phyloP scores from a whole-genome alignment of 306 rosid genomes.

The Styphnolobium japonicum region DNA sequence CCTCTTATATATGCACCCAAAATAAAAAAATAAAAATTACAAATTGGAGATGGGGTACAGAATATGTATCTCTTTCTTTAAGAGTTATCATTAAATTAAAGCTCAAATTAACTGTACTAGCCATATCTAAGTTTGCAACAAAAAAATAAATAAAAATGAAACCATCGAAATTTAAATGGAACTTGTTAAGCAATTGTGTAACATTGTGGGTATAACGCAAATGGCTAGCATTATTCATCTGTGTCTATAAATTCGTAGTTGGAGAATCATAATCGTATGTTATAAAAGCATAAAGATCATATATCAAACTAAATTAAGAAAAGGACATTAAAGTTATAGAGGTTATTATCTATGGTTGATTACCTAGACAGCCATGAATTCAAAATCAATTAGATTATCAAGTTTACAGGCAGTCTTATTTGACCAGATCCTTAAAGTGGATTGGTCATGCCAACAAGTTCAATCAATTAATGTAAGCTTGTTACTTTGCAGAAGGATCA shows the following conservation, averaged over 20 bases:
- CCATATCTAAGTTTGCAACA: too few species aligned
- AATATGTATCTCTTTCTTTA: too few species aligned
- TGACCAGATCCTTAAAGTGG: constrained; percentile 19
- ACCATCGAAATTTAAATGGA: not conserved
- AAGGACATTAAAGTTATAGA: not conserved
- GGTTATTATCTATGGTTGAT: not conserved
- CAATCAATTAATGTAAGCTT: not conserved
- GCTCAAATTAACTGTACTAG: too few species aligned
- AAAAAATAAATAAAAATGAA: not conserved
- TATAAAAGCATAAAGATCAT: not conserved
- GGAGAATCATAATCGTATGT: constrained; percentile 20
- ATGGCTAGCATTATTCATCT: not conserved
- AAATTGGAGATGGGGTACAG: too few species aligned
- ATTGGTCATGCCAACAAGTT: constrained; percentile 22
- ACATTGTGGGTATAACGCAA: not conserved
- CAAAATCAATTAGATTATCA: not conserved
- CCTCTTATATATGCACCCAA: too few species aligned
- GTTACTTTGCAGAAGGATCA: constrained; percentile 44
- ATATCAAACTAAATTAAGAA: not conserved
- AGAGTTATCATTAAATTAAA: too few species aligned
- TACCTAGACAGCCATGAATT: not conserved
- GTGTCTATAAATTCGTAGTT: not conserved
- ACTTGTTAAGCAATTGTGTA: not conserved
- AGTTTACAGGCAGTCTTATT: not conserved
- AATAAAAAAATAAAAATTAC: too few species aligned